These are phyloP conservation scores for Biscutella laevigata DNA, from an alignment of 441 rosid species.

Conservation along the genomic window DNA sequence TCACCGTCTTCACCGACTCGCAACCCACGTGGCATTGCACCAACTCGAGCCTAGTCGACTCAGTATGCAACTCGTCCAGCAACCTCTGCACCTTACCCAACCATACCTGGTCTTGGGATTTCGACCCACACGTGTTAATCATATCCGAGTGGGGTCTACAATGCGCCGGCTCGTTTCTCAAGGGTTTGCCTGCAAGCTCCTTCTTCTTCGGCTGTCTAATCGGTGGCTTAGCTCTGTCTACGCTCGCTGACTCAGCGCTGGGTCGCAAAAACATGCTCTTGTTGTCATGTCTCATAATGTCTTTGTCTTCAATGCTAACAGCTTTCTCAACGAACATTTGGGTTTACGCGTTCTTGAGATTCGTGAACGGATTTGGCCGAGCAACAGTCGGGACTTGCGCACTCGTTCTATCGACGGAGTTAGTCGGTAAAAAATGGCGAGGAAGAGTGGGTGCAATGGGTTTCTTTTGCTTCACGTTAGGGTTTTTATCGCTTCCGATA, in stretches of 20 bases:
- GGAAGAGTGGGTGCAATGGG: conserved; percentile 51
- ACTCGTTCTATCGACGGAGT: conserved; percentile 56
- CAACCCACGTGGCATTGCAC: conserved; percentile 58
- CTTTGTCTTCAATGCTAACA: conserved; percentile 39
- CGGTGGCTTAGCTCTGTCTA: conserved; percentile 47
- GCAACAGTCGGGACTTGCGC: conserved; percentile 57
- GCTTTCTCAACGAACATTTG: conserved; percentile 46
- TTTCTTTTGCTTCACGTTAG: conserved; percentile 49
- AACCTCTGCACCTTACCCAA: conserved; percentile 33
- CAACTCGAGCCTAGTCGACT: background rate
- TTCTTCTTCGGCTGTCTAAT: conserved; percentile 64
- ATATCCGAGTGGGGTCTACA: conserved; percentile 52
- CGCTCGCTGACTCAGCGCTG: conserved; percentile 58
- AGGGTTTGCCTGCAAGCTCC: conserved; percentile 58
- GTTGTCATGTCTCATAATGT: conserved; percentile 45
- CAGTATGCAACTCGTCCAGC: conserved; percentile 17
- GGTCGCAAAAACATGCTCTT: conserved; percentile 73
- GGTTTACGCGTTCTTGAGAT: conserved; percentile 48
- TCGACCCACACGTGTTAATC: conserved; percentile 27
- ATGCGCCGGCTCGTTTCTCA: conserved; percentile 41
- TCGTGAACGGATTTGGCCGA: conserved; percentile 51
- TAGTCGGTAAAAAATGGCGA: conserved; percentile 54
- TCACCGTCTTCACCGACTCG: conserved; percentile 54
- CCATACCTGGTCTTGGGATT: conserved; percentile 50
- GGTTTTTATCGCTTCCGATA: conserved; percentile 50